Base-by-base conservation (phyloP, 257 asterid species). In the Solanum commersonii region DNA sequence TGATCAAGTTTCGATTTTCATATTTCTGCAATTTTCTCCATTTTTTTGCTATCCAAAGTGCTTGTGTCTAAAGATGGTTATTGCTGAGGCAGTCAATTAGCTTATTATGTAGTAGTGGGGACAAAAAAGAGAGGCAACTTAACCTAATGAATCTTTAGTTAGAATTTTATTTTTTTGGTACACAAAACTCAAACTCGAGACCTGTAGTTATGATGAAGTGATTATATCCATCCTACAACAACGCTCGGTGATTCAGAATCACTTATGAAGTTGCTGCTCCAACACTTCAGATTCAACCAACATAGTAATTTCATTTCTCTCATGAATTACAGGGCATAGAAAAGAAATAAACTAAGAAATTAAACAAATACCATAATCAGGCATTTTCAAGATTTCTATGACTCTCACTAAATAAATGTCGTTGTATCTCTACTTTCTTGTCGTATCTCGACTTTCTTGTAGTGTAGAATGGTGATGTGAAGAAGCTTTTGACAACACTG, bases 401-500 rank as follows among this genome's bases (percentile, higher is more conserved):
- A 59, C 5, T 59, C n/a, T 59, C 25, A 20, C 25, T 59, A 59
- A 59, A 59, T 59, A 59, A 59, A 59, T 59, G 12, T 59, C 27
- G 27, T 59, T 20, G 67, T 59, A 59, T 22, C 25, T 59, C 67
- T 59, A 59, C 67, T 20, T 59, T 20, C 67, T 20, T 20, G 25
- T 59, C 12, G 5, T 59, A 7, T 59, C 12, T 59, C 2, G 12
- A 59, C 67, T 59, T 59, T 59, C 67, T 59, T 59, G 67, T 59
- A 59, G 67, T 59, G 67, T 20, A 35, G 44, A 74, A n/a, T 89
- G 93, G 25, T 91, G 93, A 68, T 91, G 92, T 83, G 88, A 37
- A 71, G 91, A 74, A 85, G 88, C 49, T 76, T 89, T 88, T 25
- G 90, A 88, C 44, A 93, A 89, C 72, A 93, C 40, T 38, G 90